These are phyloP conservation scores for Gigaspora rosea DNA, from an alignment of 192 early-diverging fungal genomes.

Conservation along the genomic window DNA sequence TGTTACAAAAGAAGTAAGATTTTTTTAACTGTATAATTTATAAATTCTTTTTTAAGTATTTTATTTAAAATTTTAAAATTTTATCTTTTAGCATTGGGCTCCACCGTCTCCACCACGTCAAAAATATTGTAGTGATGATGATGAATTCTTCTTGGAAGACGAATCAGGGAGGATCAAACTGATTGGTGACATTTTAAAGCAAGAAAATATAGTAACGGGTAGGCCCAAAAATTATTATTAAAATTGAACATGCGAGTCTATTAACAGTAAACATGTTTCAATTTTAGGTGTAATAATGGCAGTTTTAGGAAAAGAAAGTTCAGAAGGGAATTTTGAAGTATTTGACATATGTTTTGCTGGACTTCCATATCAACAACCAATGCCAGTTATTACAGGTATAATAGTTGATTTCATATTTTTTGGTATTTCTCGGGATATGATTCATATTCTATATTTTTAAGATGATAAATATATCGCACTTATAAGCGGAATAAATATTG, in stretches of 20 bases:
- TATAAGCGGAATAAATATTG: slow-evolving; percentile 79
- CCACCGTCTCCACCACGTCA: slow-evolving; percentile 57
- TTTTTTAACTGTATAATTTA: neutral
- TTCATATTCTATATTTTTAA: neutral
- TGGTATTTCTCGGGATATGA: neutral
- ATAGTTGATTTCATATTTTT: neutral
- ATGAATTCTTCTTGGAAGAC: slow-evolving; percentile 79
- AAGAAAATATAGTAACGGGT: slow-evolving; percentile 74
- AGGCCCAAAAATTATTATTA: neutral
- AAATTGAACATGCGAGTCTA: neutral
- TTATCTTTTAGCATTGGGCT: slow-evolving; percentile 60
- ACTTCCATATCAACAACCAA: slow-evolving; percentile 53
- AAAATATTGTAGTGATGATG: slow-evolving; percentile 68
- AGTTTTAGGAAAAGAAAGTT: slow-evolving; percentile 77
- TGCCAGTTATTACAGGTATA: slow-evolving; percentile 41
- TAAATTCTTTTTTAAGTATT: neutral
- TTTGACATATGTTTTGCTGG: slow-evolving; percentile 79
- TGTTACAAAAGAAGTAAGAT: slow-evolving; percentile 75
- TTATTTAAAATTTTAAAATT: neutral
- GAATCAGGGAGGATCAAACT: slow-evolving; percentile 88
- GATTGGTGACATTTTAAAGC: slow-evolving; percentile 58
- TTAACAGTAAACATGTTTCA: neutral
- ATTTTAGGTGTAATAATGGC: slow-evolving; percentile 71
- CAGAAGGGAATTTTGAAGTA: slow-evolving; percentile 81
- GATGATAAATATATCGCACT: slow-evolving; percentile 71